These are phyloP conservation scores for Hymenoscyphus salicellus DNA, from an alignment of 2,329 filamentous ascomycete species.

Conservation along the genomic window DNA sequence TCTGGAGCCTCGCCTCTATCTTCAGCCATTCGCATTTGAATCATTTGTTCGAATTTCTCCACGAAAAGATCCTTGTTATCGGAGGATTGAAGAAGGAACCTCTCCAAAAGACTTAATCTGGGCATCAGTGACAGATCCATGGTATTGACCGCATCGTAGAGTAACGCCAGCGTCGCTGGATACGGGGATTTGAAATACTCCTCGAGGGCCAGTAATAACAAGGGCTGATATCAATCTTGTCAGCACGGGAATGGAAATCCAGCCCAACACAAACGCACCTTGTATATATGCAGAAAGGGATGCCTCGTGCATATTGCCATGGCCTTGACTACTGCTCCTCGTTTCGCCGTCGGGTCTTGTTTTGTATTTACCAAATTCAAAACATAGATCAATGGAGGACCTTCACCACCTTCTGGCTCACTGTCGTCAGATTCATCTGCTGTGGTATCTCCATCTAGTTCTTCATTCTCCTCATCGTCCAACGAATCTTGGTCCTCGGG, in stretches of 20 bases:
- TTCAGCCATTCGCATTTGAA: slow-evolving; percentile 73
- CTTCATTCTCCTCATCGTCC: slow-evolving; percentile 48
- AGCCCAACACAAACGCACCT: slow-evolving; percentile 52
- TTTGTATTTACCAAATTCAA: slow-evolving; percentile 98
- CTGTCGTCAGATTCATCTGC: slow-evolving; percentile 54
- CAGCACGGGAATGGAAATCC: slow-evolving; percentile 17
- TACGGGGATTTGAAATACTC: slow-evolving; percentile 95
- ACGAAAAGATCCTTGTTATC: slow-evolving; percentile 96
- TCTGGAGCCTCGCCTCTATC: slow-evolving; percentile 47
- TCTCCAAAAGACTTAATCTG: slow-evolving; percentile 76
- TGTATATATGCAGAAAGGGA: slow-evolving; percentile 98
- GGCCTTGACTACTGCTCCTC: slow-evolving; percentile 92
- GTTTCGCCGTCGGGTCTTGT: slow-evolving; percentile 86
- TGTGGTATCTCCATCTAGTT: slow-evolving; percentile 45
- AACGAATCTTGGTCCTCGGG: slow-evolving; percentile 42
- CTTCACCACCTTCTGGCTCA: slow-evolving; percentile 71
- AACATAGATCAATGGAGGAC: slow-evolving; percentile 92
- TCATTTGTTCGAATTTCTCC: slow-evolving; percentile 95
- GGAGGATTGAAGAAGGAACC: slow-evolving; percentile 80
- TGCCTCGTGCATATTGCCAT: slow-evolving; percentile 99
- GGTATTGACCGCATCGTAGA: slow-evolving; percentile 89
- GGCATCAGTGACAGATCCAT: slow-evolving; percentile 98
- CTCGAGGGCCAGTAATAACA: slow-evolving; percentile 85
- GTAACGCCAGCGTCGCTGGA: slow-evolving; percentile 78
- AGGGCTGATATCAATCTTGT: slow-evolving; percentile 55